Evolutionary conservation across 352 stramenopile species (phyloP), one percentile per base, ranked within the genome.

Genomic region (Globisporangium perplexum): DNA sequence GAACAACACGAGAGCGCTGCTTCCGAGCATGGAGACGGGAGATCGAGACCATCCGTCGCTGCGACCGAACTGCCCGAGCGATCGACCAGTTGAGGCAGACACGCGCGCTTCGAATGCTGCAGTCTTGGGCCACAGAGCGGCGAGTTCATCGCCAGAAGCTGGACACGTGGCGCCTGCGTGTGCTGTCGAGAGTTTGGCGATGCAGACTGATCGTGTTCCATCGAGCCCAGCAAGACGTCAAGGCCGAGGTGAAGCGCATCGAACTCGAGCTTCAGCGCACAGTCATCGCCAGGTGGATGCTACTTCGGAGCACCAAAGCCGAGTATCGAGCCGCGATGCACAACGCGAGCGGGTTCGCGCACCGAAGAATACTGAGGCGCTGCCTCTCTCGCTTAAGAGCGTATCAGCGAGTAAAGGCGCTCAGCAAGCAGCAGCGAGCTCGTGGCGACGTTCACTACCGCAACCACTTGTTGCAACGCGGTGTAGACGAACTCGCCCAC

Each of bases 401-500:
- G 18, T 14, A 26, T 45, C 17, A 14, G 6, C 39, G n/a, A 12
- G 7, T 11, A n/a, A 45, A 45, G 20, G 39, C 6, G 39, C 5
- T 26, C 18, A 20, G 22, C 33, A 31, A 42, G n/a, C 20, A 57
- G 22, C 48, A 50, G 33, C 36, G 68, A 0, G 15, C 12, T 17
- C 50, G 47, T n/a, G 66, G 48, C 33, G 46, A 64, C 12, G 23
- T 33, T 4, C 41, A 69, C 18, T 55, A 72, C 20, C 47, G 28
- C 3, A 31, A 11, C 14, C 64, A 28, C 2, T 54, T 72, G 44
- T 38, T 76, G 24, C 66, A 64, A 17, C 44, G 31, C 8, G 68
- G 63, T 5, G 53, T 81, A 1, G 1, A 52, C 5, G 24, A 50
- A 18, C 7, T 77, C 20, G 71, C 47, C 46, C 41, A 31, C 44